A percentile compares a stretch with the other conserved stretches of the same genome.
phyloP scores from a whole-genome alignment of 1,284 basidiomycete genomes.

The Phellinidium pouzarii region DNA sequence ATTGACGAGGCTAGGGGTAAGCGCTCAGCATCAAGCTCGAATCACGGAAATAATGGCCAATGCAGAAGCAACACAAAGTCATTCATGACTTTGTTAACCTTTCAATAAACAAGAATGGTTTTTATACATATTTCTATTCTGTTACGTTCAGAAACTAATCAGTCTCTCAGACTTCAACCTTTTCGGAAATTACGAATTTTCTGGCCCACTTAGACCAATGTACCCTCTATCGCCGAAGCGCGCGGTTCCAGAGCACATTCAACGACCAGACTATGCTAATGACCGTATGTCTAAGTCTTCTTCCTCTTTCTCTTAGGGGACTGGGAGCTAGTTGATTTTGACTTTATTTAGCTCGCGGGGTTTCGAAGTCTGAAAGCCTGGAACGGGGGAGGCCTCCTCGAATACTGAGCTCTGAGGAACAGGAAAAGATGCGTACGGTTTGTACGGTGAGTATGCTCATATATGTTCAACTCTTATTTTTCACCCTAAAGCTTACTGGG shows the following conservation, averaged over 20 bases:
- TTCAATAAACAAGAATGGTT: conserved; percentile 23
- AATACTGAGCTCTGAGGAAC: conserved; percentile 59
- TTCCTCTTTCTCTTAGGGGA: conserved; percentile 24
- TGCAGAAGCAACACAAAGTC: conserved; percentile 72
- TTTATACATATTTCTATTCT: not conserved
- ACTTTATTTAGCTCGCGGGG: conserved; percentile 37
- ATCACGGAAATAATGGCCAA: conserved; percentile 8
- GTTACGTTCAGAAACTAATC: conserved; percentile 2
- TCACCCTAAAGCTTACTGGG: conserved; percentile 17
- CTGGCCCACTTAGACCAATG: conserved; percentile 65
- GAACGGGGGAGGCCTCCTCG: conserved; percentile 55
- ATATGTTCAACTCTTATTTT: conserved; percentile 7
- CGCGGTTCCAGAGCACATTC: conserved; percentile 65
- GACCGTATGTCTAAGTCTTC: conserved; percentile 46
- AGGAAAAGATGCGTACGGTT: conserved; percentile 72
- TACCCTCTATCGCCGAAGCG: conserved; percentile 74
- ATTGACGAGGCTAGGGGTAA: conserved; percentile 37
- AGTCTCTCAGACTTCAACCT: conserved; percentile 59
- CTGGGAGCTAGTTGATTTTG: conserved; percentile 26
- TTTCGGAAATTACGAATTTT: conserved; percentile 59
- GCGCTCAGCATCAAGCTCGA: conserved; percentile 18
- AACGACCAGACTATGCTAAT: conserved; percentile 73
- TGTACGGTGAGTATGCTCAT: conserved; percentile 52
- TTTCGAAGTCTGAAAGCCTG: conserved; percentile 54
- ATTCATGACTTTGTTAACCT: conserved; percentile 60